Percentiles rank a stretch among this genome's conserved stretches.
Evolutionary conservation across 2,329 filamentous ascomycete species (phyloP).

Genomic region (Fonsecaea pedrosoi): DNA sequence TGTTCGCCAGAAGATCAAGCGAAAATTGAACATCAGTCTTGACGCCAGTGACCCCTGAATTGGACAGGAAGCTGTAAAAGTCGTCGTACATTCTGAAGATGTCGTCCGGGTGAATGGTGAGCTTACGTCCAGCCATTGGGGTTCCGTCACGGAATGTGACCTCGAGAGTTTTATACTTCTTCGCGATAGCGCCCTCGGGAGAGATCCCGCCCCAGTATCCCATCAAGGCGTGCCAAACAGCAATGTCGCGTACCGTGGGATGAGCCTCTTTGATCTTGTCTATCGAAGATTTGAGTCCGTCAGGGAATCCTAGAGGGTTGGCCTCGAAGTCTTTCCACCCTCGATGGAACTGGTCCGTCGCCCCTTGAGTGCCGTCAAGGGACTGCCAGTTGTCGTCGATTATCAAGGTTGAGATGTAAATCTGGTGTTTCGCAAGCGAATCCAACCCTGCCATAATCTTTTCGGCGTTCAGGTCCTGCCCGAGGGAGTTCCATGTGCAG

Average conservation of each 20-base stretch:
- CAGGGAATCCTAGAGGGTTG: slow-evolving; percentile 76
- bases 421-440: slow-evolving; percentile 70
- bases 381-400: slow-evolving; percentile 98
- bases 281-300: slow-evolving; percentile 76
- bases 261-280: slow-evolving; percentile 71
- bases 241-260: slow-evolving; percentile 78
- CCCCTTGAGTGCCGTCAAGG: slow-evolving; percentile 63
- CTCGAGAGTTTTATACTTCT: slow-evolving; percentile 75
- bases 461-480: slow-evolving; percentile 79
- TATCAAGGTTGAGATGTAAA: slow-evolving; percentile 83
- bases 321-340: slow-evolving; percentile 87
- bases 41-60: slow-evolving; percentile 79
- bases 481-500: slow-evolving; percentile 95
- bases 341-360: slow-evolving; percentile 56
- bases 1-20: slow-evolving; percentile 74
- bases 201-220: slow-evolving; percentile 93
- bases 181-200: slow-evolving; percentile 72
- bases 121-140: slow-evolving; percentile 64
- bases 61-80: slow-evolving; percentile 82
- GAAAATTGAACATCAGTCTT: slow-evolving; percentile 95
- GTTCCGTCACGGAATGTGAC: slow-evolving; percentile 60
- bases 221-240: slow-evolving; percentile 89
- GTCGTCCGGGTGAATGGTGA: slow-evolving; percentile 78
- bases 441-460: slow-evolving; percentile 80
- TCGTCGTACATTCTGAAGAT: slow-evolving; percentile 81